Evolutionary conservation across 345 rosid species (phyloP), one percentile per base, ranked within the genome.

Genomic region (Pistacia vera): DNA sequence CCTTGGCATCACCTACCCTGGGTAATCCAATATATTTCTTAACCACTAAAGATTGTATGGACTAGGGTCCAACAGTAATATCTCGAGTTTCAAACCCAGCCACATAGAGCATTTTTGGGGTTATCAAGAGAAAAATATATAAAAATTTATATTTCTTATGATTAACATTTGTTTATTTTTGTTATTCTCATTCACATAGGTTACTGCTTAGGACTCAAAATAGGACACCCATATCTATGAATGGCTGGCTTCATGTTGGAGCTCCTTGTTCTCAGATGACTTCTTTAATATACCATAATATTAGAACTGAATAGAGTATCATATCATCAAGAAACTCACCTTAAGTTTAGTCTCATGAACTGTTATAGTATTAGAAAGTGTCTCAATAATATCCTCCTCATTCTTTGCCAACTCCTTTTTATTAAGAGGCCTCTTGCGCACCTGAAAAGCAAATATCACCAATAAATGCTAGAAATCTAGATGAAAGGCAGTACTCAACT

Each of bases 271-370:
- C n/a, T 60, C 33, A 64, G 18, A 67, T 64, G 11, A 48, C 57
- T 41, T 49, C 41, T 55, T 51, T 38, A 44, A 14, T n/a, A 33
- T 46, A 44, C 10, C 58, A 52, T 30, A 20, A 44, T 18, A 6
- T 41, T 56, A 52, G 35, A 78, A 30, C 44, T 52, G 74, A 38
- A 66, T 18, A 41, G 4, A 28, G 63, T n/a, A 38, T 41, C 61
- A 80, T 25, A 72, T 9, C 49, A 63, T n/a, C 18, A 65, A 74
- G 35, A 56, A 9, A 60, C 81, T 78, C 79, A 91, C 99, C 98
- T 96, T 96, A 13, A 96, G 90, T 86, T 96, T 96, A 10, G 98
- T 92, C 79, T 96, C 98, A 81, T 96, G 93, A 78, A 96, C 98
- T 22, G 95, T 93, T 62, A 96, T 55, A 25, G 93, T 75, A 77